phyloP scores from a whole-genome alignment of 768 basidiomycete species.

The Paxillus rubicundulus region DNA sequence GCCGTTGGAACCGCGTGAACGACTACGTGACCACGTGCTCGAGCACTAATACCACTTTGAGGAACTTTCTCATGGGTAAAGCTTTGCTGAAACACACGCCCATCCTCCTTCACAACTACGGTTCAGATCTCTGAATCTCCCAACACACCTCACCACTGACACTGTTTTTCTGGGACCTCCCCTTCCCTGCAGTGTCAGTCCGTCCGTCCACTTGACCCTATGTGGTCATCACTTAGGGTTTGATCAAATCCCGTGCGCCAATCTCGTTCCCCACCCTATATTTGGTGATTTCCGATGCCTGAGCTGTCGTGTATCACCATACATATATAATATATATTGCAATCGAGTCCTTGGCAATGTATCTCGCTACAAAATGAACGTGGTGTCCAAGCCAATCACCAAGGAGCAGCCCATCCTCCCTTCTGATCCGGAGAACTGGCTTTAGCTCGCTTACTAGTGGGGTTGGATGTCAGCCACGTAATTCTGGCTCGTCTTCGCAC shows the following conservation, averaged over 20 bases:
- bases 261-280: neutral
- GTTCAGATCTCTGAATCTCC: neutral
- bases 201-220: neutral
- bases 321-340: neutral
- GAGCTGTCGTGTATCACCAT: neutral
- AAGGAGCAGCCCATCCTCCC: neutral
- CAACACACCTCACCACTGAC: neutral
- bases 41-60: conserved; percentile 11
- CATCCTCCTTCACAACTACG: neutral
- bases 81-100: no score
- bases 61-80: neutral
- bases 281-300: neutral
- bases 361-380: no score
- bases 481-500: no score
- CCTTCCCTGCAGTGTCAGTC: neutral
- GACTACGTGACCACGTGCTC: conserved; percentile 15
- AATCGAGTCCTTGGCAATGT: neutral
- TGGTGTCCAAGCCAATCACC: no score
- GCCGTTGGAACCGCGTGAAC: conserved; percentile 30
- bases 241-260: neutral
- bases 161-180: no score
- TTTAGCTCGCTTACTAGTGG: neutral
- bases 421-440: neutral
- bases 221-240: neutral
- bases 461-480: no score